These are phyloP conservation scores for Rhizophora mangle DNA, from an alignment of 345 rosid species.

Conservation along the genomic window DNA sequence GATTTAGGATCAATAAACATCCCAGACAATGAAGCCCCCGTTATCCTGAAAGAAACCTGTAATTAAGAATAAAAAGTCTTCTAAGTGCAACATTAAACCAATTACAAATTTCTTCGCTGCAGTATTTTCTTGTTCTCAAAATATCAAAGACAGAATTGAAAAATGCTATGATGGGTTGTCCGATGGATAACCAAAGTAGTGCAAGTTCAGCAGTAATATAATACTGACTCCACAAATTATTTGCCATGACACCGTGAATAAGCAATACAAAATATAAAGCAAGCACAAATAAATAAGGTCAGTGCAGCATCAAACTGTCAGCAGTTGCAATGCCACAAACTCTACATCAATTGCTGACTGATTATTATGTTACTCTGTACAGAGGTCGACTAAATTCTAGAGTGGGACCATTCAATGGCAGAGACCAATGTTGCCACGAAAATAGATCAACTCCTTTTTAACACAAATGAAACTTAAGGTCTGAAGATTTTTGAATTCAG, in stretches of 20 bases:
- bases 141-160: neutral
- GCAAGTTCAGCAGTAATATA: too few relatives aligned
- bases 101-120: neutral
- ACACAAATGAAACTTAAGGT: neutral
- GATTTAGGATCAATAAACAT: slow-evolving; percentile 85
- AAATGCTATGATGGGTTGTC: neutral
- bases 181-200: too few relatives aligned
- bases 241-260: too few relatives aligned
- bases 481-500: slow-evolving; percentile 1
- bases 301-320: neutral
- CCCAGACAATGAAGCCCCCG: slow-evolving; percentile 74
- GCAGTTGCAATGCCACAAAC: neutral
- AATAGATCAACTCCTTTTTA: neutral
- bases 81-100: neutral
- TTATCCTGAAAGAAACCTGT: slow-evolving; percentile 80
- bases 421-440: too few relatives aligned
- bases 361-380: neutral
- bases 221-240: too few relatives aligned
- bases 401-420: too few relatives aligned
- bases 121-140: neutral
- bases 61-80: slow-evolving; percentile 6
- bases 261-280: neutral
- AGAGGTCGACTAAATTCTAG: too few relatives aligned
- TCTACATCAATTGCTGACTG: neutral
- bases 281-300: neutral